These are phyloP conservation scores for Xylariomycetidae sp. DNA, from an alignment of 2,329 filamentous ascomycete genomes.

Conservation along the genomic window DNA sequence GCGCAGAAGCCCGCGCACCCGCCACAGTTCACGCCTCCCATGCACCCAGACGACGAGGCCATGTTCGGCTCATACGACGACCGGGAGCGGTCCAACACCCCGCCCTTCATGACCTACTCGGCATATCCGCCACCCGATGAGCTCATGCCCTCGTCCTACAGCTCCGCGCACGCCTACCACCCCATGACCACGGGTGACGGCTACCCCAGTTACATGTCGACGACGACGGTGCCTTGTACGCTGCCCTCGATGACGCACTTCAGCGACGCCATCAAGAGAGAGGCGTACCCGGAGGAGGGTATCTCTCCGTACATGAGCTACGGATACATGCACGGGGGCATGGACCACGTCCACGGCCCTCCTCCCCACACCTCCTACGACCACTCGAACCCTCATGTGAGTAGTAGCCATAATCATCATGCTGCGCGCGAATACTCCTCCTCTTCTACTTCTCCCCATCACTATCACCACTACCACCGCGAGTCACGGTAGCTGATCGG, in stretches of 20 bases:
- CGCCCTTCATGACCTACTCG: conserved; percentile 64
- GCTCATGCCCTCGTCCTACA: conserved; percentile 56
- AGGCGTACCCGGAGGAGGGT: conserved; percentile 52
- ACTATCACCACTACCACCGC: no score
- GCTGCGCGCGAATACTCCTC: no score
- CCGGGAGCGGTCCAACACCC: conserved; percentile 66
- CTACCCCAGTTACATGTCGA: conserved; percentile 53
- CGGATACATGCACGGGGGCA: conserved; percentile 59
- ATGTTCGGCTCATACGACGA: conserved; percentile 62
- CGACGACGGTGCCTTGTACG: conserved; percentile 52
- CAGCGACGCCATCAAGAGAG: conserved; percentile 63
- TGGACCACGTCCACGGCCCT: conserved; percentile 57
- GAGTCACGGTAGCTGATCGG: conserved; percentile 46
- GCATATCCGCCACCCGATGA: conserved; percentile 65
- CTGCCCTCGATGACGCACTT: conserved; percentile 63
- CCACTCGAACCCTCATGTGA: conserved; percentile 70
- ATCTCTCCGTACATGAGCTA: conserved; percentile 66
- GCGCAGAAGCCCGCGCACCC: conserved; percentile 37
- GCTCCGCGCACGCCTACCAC: conserved; percentile 47
- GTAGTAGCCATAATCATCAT: conserved; percentile 47
- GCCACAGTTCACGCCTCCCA: conserved; percentile 58
- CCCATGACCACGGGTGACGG: conserved; percentile 46
- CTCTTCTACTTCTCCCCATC: no score
- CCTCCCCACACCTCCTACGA: conserved; percentile 60
- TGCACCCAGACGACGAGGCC: conserved; percentile 59